A percentile compares a stretch with the other conserved stretches of the same genome.
phyloP scores from a whole-genome alignment of 2,329 filamentous ascomycete genomes.

The Penicillium verrucosum region DNA sequence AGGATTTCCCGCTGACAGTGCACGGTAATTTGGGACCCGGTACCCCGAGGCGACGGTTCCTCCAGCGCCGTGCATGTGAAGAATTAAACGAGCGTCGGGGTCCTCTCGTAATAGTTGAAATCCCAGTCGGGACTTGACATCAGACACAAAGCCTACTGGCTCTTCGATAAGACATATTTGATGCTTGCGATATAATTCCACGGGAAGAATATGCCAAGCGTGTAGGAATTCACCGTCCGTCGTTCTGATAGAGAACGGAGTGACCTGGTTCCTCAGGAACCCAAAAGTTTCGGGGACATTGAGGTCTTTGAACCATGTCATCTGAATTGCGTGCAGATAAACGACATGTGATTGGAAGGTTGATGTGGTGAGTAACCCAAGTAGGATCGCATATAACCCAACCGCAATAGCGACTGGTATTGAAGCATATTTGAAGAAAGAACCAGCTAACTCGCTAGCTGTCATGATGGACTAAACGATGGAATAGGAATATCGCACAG shows the following conservation, averaged over 20 bases:
- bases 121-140: constrained; percentile 37
- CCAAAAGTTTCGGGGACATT: constrained; percentile 49
- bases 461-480: neutral
- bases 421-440: constrained; percentile 1
- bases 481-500: neutral
- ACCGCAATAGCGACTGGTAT: constrained; percentile 16
- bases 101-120: constrained; percentile 46
- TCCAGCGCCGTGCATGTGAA: constrained; percentile 4
- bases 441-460: neutral
- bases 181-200: constrained; percentile 46
- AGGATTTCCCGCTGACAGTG: constrained; percentile 33
- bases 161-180: constrained; percentile 43
- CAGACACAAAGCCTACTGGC: constrained; percentile 30
- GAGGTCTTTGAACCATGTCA: constrained; percentile 55
- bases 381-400: constrained; percentile 44
- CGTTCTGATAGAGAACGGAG: constrained; percentile 47
- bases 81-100: neutral
- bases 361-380: constrained; percentile 46
- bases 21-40: constrained; percentile 8
- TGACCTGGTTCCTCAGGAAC: constrained; percentile 50
- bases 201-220: constrained; percentile 51
- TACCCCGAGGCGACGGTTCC: constrained; percentile 6
- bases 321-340: constrained; percentile 53
- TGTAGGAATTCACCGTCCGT: constrained; percentile 43
- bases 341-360: constrained; percentile 55